These are phyloP conservation scores for Podospora appendiculata DNA, from an alignment of 495 filamentous ascomycete genomes.

Conservation along the genomic window DNA sequence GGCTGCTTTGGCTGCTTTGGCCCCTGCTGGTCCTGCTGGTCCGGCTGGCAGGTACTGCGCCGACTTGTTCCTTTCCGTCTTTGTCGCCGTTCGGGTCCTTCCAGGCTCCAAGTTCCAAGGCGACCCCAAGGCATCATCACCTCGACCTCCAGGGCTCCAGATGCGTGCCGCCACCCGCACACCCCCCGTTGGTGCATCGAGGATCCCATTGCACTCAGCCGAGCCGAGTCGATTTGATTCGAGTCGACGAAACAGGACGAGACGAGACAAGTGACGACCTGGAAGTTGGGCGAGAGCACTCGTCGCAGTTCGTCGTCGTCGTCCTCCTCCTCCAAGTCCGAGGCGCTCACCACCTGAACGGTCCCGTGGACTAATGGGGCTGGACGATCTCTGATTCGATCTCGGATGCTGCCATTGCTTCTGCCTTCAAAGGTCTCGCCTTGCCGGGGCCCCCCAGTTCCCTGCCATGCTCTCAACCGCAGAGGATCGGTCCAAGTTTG, in stretches of 20 bases:
- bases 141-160: too few relatives aligned
- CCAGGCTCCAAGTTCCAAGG: too few relatives aligned
- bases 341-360: too few relatives aligned
- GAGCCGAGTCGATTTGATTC: too few relatives aligned
- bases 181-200: too few relatives aligned
- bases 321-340: too few relatives aligned
- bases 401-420: slow-evolving; percentile 18
- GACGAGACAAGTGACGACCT: not conserved
- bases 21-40: too few relatives aligned
- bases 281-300: too few relatives aligned
- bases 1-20: not conserved
- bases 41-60: slow-evolving; percentile 5
- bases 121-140: too few relatives aligned
- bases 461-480: not conserved
- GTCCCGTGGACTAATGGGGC: slow-evolving; percentile 2
- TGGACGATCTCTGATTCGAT: slow-evolving; percentile 23
- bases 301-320: too few relatives aligned
- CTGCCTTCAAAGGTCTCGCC: not conserved
- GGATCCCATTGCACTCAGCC: too few relatives aligned
- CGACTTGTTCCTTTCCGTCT: slow-evolving; percentile 2
- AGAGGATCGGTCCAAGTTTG: not conserved
- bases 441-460: not conserved
- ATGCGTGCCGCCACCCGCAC: too few relatives aligned
- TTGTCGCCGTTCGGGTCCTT: not conserved
- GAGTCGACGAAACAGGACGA: not conserved